Evolutionary conservation across 192 early-diverging fungal species (phyloP).

Genomic region (Coemansia erecta): DNA sequence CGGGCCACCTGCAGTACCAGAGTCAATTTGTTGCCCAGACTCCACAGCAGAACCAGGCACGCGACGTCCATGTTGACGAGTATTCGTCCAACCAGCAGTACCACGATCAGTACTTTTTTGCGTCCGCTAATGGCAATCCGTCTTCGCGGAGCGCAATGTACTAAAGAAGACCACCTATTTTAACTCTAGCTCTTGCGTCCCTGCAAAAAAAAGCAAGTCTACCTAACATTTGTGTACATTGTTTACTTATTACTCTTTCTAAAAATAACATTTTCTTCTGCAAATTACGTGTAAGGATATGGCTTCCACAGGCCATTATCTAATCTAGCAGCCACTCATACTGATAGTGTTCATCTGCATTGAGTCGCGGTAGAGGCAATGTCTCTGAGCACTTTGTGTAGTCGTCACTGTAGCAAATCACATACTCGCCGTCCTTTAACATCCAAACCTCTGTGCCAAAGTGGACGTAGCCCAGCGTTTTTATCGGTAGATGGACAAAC

Average conservation of each 20-base stretch:
- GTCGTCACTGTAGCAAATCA: conserved; percentile 18
- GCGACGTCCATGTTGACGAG: conserved; percentile 15
- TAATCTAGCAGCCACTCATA: conserved; percentile 12
- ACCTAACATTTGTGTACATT: conserved; percentile 7
- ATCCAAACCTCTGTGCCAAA: conserved; percentile 44
- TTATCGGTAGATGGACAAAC: conserved; percentile 25
- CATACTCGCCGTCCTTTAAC: conserved; percentile 2
- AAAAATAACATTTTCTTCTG: not conserved
- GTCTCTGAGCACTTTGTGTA: conserved; percentile 27
- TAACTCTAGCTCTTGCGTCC: not conserved
- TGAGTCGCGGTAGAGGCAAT: conserved; percentile 10
- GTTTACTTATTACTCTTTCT: not conserved
- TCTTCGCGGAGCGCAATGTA: not conserved
- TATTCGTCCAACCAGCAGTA: not conserved
- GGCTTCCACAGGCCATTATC: no score
- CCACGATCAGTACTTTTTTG: conserved; percentile 27
- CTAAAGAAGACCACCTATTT: not conserved
- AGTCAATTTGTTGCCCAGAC: conserved; percentile 8
- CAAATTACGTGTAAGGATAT: not conserved
- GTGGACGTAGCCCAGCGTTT: conserved; percentile 9
- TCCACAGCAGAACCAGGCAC: conserved; percentile 8
- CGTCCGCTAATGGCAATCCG: conserved; percentile 5
- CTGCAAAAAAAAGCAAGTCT: not conserved
- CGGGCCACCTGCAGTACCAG: conserved; percentile 13
- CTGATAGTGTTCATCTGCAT: conserved; percentile 17